Percentiles rank a stretch among this genome's conserved stretches.
phyloP scores from a whole-genome alignment of 1,139 yeast species.

The Taphrina pruni region DNA sequence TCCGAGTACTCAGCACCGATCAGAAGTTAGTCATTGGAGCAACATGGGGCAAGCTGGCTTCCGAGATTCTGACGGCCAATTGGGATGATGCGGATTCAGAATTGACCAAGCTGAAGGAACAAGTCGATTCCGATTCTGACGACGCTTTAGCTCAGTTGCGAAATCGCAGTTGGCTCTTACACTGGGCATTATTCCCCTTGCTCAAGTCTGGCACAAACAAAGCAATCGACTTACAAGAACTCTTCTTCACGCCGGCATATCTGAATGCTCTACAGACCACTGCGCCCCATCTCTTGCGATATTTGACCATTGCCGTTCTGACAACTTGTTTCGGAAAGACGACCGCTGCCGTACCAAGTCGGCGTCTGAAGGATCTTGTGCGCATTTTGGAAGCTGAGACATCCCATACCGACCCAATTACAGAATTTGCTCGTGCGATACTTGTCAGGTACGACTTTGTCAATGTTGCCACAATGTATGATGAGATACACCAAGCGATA shows the following conservation, averaged over 20 bases:
- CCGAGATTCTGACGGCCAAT: slow-evolving; percentile 61
- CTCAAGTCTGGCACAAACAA: slow-evolving; percentile 58
- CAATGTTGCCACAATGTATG: slow-evolving; percentile 58
- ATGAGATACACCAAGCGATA: slow-evolving; percentile 57
- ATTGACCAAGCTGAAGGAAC: slow-evolving; percentile 60
- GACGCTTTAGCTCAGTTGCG: slow-evolving; percentile 65
- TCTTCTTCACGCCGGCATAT: slow-evolving; percentile 64
- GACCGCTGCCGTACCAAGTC: slow-evolving; percentile 52
- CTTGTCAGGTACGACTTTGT: slow-evolving; percentile 65
- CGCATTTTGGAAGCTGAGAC: slow-evolving; percentile 66
- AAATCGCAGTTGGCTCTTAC: slow-evolving; percentile 68
- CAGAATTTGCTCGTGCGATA: slow-evolving; percentile 61
- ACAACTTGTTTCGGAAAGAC: slow-evolving; percentile 45
- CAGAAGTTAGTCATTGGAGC: slow-evolving; percentile 60
- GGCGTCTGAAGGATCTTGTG: slow-evolving; percentile 63
- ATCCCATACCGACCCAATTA: slow-evolving; percentile 67
- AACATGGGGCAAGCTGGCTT: slow-evolving; percentile 69
- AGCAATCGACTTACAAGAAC: slow-evolving; percentile 55
- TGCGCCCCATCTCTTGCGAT: slow-evolving; percentile 70
- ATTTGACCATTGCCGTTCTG: slow-evolving; percentile 64
- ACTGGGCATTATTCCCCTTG: slow-evolving; percentile 68
- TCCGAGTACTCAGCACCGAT: slow-evolving; percentile 62
- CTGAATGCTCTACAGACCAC: slow-evolving; percentile 69
- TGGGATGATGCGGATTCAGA: slow-evolving; percentile 62
- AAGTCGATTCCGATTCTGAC: slow-evolving; percentile 59